Conservation (phyloP, 306 rosid genomes). For the Casuarina equisetifolia region DNA sequence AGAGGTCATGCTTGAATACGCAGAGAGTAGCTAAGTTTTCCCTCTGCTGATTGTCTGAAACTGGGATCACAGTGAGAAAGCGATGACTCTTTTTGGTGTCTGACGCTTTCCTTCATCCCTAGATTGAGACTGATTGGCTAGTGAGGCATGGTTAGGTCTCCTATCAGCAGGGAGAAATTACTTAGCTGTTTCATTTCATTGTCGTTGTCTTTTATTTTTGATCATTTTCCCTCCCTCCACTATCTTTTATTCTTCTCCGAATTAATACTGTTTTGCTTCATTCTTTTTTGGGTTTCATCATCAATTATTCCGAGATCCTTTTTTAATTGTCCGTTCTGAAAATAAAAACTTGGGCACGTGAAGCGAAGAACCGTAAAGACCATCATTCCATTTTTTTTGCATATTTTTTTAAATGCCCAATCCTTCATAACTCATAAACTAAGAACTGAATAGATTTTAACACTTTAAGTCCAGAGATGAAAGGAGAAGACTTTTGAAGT, state of each 20-base stretch:
- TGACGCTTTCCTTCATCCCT: constrained; percentile 3
- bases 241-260: neutral
- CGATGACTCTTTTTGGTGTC: constrained; percentile 1
- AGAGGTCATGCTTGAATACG: neutral
- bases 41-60: neutral
- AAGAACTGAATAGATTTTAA: neutral
- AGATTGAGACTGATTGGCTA: constrained; percentile 17
- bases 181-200: neutral
- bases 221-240: too few relatives aligned
- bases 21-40: neutral
- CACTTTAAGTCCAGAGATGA: neutral
- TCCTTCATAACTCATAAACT: neutral
- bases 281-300: too few relatives aligned
- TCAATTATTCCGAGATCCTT: too few relatives aligned
- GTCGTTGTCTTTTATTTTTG: neutral
- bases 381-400: too few relatives aligned
- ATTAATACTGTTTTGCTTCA: neutral
- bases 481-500: too few relatives aligned
- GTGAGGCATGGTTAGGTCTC: constrained; percentile 18
- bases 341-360: too few relatives aligned
- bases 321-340: too few relatives aligned
- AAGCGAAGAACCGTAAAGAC: too few relatives aligned
- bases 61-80: neutral
- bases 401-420: too few relatives aligned
- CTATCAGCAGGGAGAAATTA: neutral